Conservation (phyloP, 2,329 filamentous ascomycete species). For the Hysterium pulicare region DNA sequence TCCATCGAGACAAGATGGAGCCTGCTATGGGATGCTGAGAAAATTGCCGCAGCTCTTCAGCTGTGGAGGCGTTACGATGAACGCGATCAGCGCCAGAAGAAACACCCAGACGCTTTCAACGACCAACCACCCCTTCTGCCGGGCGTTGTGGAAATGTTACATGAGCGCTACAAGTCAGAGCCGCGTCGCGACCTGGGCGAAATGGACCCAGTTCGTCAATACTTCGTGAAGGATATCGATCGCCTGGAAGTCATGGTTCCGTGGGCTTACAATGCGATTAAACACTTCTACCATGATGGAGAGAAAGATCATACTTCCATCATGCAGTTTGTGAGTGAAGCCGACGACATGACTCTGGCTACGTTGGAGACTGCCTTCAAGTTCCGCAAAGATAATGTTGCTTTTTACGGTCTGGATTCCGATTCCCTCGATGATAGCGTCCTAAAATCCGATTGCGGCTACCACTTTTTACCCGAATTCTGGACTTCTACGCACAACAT, state of each 20-base stretch:
- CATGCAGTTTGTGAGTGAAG: conserved; percentile 56
- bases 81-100: conserved; percentile 66
- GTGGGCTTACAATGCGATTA: conserved; percentile 75
- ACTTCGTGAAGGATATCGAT: conserved; percentile 67
- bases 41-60: conserved; percentile 72
- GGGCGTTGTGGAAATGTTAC: conserved; percentile 72
- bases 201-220: conserved; percentile 76
- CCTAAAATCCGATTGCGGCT: conserved; percentile 49
- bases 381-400: conserved; percentile 69
- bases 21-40: conserved; percentile 86
- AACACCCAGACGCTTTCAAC: conserved; percentile 55
- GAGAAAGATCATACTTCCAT: conserved; percentile 52
- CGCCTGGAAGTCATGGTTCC: conserved; percentile 71
- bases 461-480: conserved; percentile 69
- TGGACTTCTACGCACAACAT: conserved; percentile 72
- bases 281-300: conserved; percentile 64
- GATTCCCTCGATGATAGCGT: conserved; percentile 56
- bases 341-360: conserved; percentile 68
- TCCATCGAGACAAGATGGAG: conserved; percentile 70
- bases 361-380: conserved; percentile 61
- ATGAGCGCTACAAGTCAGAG: conserved; percentile 70
- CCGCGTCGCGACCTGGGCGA: conserved; percentile 64
- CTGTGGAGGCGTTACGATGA: conserved; percentile 80
- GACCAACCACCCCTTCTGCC: conserved; percentile 68
- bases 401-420: conserved; percentile 67